Evolutionary conservation across 148 eudicot genomes (phyloP).

Genomic region (Polygonum aviculare): DNA sequence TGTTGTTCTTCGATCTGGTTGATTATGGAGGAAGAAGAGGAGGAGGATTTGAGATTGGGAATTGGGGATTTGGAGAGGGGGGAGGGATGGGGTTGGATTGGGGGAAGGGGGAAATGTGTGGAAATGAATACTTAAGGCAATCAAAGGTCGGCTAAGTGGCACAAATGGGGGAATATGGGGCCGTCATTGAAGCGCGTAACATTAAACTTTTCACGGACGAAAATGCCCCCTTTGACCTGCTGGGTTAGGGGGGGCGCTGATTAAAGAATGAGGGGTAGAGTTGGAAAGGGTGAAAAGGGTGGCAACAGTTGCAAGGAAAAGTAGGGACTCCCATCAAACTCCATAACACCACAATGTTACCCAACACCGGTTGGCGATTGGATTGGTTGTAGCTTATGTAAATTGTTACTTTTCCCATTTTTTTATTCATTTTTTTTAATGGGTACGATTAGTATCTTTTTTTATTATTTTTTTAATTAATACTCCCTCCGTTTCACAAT

Average conservation of each 20-base stretch:
- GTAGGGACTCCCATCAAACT: neutral
- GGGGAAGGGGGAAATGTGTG: constrained; percentile 8
- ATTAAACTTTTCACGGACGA: neutral
- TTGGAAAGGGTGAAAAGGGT: neutral
- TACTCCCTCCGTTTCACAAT: too few species aligned
- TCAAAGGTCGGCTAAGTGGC: constrained; percentile 10
- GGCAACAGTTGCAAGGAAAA: constrained; percentile 1
- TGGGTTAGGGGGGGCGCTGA: neutral
- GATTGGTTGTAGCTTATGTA: neutral
- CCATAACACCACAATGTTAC: neutral
- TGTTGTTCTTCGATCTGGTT: neutral
- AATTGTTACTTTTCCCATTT: neutral
- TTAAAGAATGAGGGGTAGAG: neutral
- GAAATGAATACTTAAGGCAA: constrained; percentile 9
- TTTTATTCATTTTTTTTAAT: neutral
- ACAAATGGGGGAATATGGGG: constrained; percentile 8
- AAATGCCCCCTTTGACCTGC: constrained; percentile 6
- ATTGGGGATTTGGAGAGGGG: neutral
- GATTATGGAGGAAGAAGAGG: neutral
- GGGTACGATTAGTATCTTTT: neutral
- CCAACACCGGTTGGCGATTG: neutral
- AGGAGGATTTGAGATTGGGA: neutral
- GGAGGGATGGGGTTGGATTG: neutral
- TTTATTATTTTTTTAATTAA: neutral
- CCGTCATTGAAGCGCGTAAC: constrained; percentile 10